Evolutionary conservation across 768 basidiomycete species (phyloP).

Genomic region (Fistulinella prunicolor): DNA sequence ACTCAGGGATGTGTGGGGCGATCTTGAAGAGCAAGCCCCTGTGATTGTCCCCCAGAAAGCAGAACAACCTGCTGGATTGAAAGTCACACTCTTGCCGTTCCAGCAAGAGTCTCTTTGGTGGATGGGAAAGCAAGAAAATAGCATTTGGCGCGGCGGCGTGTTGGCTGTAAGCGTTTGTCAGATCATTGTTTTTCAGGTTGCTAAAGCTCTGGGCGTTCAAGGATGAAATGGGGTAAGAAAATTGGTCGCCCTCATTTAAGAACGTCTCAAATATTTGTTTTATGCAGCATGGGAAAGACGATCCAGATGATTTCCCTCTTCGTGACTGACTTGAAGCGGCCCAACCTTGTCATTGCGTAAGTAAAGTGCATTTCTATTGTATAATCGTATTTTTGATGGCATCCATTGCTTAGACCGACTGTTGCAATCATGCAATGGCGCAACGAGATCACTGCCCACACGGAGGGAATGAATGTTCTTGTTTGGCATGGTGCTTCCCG

Average conservation of each 20-base stretch:
- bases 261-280: conserved; percentile 11
- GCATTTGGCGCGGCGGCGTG: conserved; percentile 88
- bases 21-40: conserved; percentile 62
- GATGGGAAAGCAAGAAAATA: conserved; percentile 93
- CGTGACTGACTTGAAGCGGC: conserved; percentile 70
- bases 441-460: conserved; percentile 87
- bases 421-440: conserved; percentile 80
- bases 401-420: conserved; percentile 35
- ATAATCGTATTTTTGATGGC: not conserved
- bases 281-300: conserved; percentile 82
- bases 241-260: not conserved
- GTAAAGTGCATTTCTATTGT: conserved; percentile 27
- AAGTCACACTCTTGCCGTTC: conserved; percentile 86
- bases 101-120: conserved; percentile 92
- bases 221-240: conserved; percentile 88
- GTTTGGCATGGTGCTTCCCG: conserved; percentile 91
- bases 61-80: conserved; percentile 79
- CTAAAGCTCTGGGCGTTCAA: conserved; percentile 29
- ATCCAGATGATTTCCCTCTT: conserved; percentile 95
- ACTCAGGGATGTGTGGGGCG: conserved; percentile 82
- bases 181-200: not conserved
- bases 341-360: conserved; percentile 91
- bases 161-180: conserved; percentile 60
- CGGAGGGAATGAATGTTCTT: conserved; percentile 77
- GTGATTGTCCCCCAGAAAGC: conserved; percentile 65